These are phyloP conservation scores for Knoxdaviesia capensis DNA, from an alignment of 2,329 filamentous ascomycete species.

Conservation along the genomic window DNA sequence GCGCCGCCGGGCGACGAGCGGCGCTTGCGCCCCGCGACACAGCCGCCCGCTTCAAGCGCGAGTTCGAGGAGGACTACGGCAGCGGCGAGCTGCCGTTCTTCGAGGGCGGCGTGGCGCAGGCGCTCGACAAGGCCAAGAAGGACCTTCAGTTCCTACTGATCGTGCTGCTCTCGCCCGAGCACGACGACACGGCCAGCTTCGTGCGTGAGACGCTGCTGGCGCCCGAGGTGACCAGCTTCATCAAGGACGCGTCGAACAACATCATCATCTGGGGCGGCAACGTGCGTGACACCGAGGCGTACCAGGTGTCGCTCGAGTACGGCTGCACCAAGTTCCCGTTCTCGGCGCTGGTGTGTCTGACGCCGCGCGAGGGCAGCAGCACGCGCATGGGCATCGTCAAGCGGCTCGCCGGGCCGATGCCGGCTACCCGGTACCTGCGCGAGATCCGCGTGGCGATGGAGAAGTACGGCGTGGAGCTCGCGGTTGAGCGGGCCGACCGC, in stretches of 20 bases:
- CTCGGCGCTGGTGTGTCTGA: constrained; percentile 68
- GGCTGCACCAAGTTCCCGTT: constrained; percentile 88
- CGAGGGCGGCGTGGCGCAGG: constrained; percentile 80
- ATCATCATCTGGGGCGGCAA: constrained; percentile 86
- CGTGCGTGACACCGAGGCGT: constrained; percentile 81
- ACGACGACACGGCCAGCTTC: constrained; percentile 77
- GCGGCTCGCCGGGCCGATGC: constrained; percentile 52
- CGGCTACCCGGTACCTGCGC: constrained; percentile 49
- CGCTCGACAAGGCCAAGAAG: constrained; percentile 72
- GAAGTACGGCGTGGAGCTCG: constrained; percentile 57
- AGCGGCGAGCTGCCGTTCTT: constrained; percentile 52
- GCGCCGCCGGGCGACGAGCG: constrained; percentile 50
- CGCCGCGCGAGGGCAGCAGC: constrained; percentile 59
- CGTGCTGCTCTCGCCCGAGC: constrained; percentile 73
- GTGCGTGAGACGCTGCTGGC: constrained; percentile 64
- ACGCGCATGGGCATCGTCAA: constrained; percentile 83
- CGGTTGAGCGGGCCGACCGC: constrained; percentile 53
- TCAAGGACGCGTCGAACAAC: constrained; percentile 57
- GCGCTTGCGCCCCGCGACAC: constrained; percentile 64
- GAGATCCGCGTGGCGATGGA: constrained; percentile 57
- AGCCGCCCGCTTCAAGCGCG: constrained; percentile 69
- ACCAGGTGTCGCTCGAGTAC: constrained; percentile 75
- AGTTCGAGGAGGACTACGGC: constrained; percentile 91
- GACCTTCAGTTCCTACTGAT: constrained; percentile 87
- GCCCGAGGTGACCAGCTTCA: constrained; percentile 50